Evolutionary conservation across 495 filamentous ascomycete genomes (phyloP), one percentile per base, ranked within the genome.

Genomic region (Daldinia decipiens): DNA sequence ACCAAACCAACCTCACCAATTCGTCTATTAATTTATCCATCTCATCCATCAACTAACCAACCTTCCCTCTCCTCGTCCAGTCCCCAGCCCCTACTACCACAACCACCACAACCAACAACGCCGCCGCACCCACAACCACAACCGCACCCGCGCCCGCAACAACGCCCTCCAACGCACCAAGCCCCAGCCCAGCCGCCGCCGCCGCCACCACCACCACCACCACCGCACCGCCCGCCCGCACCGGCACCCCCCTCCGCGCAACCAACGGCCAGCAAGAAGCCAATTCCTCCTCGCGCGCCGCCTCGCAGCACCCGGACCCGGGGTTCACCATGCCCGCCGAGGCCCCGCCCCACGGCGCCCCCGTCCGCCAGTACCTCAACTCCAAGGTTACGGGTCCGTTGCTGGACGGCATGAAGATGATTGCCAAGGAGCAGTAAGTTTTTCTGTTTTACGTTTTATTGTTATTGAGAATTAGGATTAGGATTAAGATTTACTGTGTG

Each of bases 361-460:
- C 94, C 4, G 91, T 93, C 3, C 86, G 95, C 34, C 88, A 92
- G 65, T 99, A 97, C 80, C 81, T 99, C 78, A 98, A 98, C 73
- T 84, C 89, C 76, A 94, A 93, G 75, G 88, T 99, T 60, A 95
- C 94, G 15, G 91, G 90, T 7, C 87, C 90, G 59, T 76, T 99
- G 68, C 78, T 99, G 36, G 94, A 98, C 72, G 95, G 92, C 6
- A 94, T 99, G 93, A 98, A 97, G 85, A 81, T 86, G 70, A 70
- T 99, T 38, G 92, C 92, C 3, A 88, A 87, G 67, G 90, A 94
- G 54, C 92, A 94, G 94, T 96, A 81, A 77, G 92, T 86, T 56
- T 60, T 51, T 32, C 8, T 11, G 8, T 12, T 34, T 34, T 34
- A 34, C 8, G 0, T 11, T 11, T 34, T 11, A 5, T 34, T 34